Evolutionary conservation across 768 basidiomycete species (phyloP).

Genomic region (Auricularia auricula-judae): DNA sequence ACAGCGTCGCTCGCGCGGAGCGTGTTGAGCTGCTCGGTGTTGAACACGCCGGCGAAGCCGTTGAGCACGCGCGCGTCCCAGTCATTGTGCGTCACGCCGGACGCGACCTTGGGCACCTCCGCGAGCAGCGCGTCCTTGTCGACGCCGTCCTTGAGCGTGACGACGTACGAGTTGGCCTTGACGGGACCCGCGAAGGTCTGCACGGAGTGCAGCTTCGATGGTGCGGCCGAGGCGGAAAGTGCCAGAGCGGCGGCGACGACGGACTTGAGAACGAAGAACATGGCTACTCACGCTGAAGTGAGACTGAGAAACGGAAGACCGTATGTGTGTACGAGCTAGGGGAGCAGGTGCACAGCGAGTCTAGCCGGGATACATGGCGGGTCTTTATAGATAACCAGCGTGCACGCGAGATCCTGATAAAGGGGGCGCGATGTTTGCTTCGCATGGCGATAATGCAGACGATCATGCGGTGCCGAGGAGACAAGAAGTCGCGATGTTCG

Average conservation of each 20-base stretch:
- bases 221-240: neutral
- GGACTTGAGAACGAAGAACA: neutral
- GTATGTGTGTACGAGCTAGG: no score
- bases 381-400: no score
- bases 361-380: no score
- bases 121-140: neutral
- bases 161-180: neutral
- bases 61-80: conserved; percentile 4
- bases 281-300: neutral
- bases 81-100: neutral
- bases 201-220: neutral
- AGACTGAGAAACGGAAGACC: neutral
- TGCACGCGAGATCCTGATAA: no score
- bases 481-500: no score
- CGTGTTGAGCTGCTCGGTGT: neutral
- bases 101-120: neutral
- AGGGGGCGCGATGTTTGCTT: no score
- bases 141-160: neutral
- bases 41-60: conserved; percentile 4
- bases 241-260: neutral
- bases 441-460: no score
- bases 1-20: conserved; percentile 4
- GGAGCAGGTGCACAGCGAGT: no score
- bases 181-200: neutral
- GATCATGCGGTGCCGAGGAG: no score